A percentile compares a stretch with the other conserved stretches of the same genome.
Conservation (phyloP, 495 filamentous ascomycete genomes). For the Lentithecium fluviatile region DNA sequence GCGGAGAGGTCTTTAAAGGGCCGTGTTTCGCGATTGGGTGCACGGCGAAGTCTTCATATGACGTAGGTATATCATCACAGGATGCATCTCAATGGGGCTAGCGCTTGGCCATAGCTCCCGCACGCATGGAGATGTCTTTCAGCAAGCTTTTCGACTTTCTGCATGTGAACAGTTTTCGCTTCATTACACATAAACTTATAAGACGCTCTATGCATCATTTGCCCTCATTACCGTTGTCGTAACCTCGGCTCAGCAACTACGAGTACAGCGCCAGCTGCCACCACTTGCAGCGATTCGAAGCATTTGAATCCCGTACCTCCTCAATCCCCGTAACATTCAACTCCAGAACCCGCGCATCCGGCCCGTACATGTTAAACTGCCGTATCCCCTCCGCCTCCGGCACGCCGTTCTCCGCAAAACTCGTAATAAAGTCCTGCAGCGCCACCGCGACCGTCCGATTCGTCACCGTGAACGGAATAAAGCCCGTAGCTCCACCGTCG, state of each 20-base stretch:
- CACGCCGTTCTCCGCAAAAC: slow-evolving; percentile 52
- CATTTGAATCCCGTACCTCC: slow-evolving; percentile 46
- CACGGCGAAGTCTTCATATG: no score
- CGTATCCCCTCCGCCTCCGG: slow-evolving; percentile 48
- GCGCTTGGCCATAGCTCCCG: no score
- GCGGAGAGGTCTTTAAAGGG: no score
- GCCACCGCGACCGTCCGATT: slow-evolving; percentile 51
- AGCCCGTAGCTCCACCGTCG: slow-evolving; percentile 14
- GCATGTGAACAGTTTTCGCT: no score
- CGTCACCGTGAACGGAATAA: slow-evolving; percentile 35
- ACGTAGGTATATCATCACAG: no score
- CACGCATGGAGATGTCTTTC: no score
- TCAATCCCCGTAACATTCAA: slow-evolving; percentile 48
- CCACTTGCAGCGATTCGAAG: slow-evolving; percentile 49
- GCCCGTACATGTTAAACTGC: slow-evolving; percentile 40
- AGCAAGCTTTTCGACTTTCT: no score
- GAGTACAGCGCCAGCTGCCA: slow-evolving; percentile 48
- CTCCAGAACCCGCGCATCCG: slow-evolving; percentile 43
- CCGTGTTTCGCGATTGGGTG: no score
- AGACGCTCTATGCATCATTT: no score
- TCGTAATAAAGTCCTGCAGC: slow-evolving; percentile 61
- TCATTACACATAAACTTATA: no score
- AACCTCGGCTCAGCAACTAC: background rate
- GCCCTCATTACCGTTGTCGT: background rate
- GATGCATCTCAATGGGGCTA: no score